A percentile compares a stretch with the other conserved stretches of the same genome.
Conservation (phyloP, 345 rosid genomes). For the Rubroshorea leprosula region DNA sequence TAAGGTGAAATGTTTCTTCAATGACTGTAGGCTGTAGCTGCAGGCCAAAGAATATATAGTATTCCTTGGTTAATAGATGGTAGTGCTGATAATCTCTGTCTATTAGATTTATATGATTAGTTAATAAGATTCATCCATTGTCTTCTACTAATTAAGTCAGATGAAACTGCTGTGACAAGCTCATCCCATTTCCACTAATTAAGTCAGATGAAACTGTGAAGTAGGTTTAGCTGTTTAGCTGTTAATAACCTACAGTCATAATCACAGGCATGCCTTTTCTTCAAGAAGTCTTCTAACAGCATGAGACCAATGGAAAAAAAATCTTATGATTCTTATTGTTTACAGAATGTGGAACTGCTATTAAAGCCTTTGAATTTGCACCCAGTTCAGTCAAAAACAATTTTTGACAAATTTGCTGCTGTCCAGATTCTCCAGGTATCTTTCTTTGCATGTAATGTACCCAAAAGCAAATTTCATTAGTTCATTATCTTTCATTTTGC, state of each 20-base stretch:
- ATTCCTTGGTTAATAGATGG: not conserved
- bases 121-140: not conserved
- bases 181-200: not conserved
- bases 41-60: not conserved
- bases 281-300: not conserved
- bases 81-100: not conserved
- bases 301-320: not conserved
- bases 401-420: constrained; percentile 80
- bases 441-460: constrained; percentile 4
- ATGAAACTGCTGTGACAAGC: not conserved
- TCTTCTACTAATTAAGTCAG: not conserved
- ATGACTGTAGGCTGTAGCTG: not conserved
- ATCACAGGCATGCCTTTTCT: too few relatives aligned
- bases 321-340: constrained; percentile 15
- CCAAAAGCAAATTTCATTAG: constrained; percentile 5
- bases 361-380: constrained; percentile 55
- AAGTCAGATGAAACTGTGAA: constrained; percentile 4
- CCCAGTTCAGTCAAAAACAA: constrained; percentile 53
- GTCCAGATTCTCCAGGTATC: constrained; percentile 85
- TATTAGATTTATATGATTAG: not conserved
- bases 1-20: not conserved
- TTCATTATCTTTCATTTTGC: not conserved
- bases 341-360: constrained; percentile 58
- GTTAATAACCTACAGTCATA: too few relatives aligned
- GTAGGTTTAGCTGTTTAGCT: constrained; percentile 1